These are phyloP conservation scores for Ascodesmis nigricans DNA, from an alignment of 495 filamentous ascomycete species.

Conservation along the genomic window DNA sequence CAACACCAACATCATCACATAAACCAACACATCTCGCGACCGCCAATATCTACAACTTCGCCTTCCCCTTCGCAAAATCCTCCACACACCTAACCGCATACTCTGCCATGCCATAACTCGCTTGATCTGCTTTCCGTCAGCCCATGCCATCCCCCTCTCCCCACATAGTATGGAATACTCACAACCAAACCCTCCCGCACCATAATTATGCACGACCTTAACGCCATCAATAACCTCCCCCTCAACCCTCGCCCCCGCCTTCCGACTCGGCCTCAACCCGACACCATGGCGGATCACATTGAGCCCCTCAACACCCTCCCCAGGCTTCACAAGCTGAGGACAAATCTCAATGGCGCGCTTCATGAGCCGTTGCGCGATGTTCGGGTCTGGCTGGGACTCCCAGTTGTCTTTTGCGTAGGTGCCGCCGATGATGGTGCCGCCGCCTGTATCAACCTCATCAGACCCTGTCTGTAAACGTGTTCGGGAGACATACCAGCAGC, in stretches of 20 bases:
- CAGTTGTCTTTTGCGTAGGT: constrained; percentile 66
- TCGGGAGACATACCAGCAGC: constrained; percentile 28
- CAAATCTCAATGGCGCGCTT: constrained; percentile 49
- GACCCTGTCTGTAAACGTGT: too few species aligned
- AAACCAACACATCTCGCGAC: too few species aligned
- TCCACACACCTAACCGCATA: constrained; percentile 48
- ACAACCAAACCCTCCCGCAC: constrained; percentile 72
- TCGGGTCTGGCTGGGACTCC: constrained; percentile 63
- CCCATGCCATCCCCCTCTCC: background rate
- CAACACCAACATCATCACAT: too few species aligned
- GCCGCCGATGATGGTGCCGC: constrained; percentile 63
- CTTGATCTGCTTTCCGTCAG: constrained; percentile 39
- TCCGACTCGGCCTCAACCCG: constrained; percentile 56
- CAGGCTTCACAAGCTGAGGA: constrained; percentile 45
- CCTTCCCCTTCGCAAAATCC: constrained; percentile 27
- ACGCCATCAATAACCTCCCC: constrained; percentile 46
- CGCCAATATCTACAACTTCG: constrained; percentile 21
- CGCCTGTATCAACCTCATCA: too few species aligned
- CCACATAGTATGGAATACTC: constrained; percentile 4
- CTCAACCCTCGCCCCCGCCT: constrained; percentile 60
- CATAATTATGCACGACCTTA: constrained; percentile 84
- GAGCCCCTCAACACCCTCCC: constrained; percentile 56
- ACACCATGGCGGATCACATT: constrained; percentile 78
- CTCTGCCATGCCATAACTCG: constrained; percentile 61
- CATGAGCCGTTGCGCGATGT: constrained; percentile 73